These are phyloP conservation scores for Pseudonitzschia delicatissima DNA, from an alignment of 108 stramenopile genomes.

Conservation along the genomic window DNA sequence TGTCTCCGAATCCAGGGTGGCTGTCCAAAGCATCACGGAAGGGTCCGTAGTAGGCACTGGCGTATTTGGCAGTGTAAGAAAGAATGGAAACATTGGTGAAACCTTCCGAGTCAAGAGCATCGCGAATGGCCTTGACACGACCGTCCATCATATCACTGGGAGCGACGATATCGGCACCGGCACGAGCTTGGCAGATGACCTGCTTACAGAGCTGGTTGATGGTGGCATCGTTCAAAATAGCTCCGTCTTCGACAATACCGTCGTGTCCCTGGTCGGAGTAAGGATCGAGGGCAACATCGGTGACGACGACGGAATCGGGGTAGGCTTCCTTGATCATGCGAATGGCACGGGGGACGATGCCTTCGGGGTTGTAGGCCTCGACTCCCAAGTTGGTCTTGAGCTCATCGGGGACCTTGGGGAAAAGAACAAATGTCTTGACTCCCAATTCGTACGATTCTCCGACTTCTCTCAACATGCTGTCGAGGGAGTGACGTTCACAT, in stretches of 20 bases:
- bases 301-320: conserved; percentile 89
- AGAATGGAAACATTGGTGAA: conserved; percentile 97
- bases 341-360: conserved; percentile 93
- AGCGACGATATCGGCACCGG: conserved; percentile 95
- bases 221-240: conserved; percentile 97
- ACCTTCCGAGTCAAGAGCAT: conserved; percentile 97
- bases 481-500: conserved; percentile 85
- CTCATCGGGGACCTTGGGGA: conserved; percentile 94
- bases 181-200: conserved; percentile 93
- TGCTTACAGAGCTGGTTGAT: conserved; percentile 97
- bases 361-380: conserved; percentile 96
- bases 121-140: conserved; percentile 95
- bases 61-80: conserved; percentile 99
- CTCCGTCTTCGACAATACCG: conserved; percentile 93
- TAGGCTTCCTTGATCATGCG: conserved; percentile 91
- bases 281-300: conserved; percentile 97
- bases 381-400: conserved; percentile 94
- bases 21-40: conserved; percentile 98
- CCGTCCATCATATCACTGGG: conserved; percentile 99
- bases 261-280: conserved; percentile 99
- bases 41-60: conserved; percentile 98
- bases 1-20: conserved; percentile 92
- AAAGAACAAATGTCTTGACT: conserved; percentile 91
- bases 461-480: conserved; percentile 88
- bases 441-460: conserved; percentile 86